These are phyloP conservation scores for Floccularia luteovirens DNA, from an alignment of 768 basidiomycete genomes.

Conservation along the genomic window DNA sequence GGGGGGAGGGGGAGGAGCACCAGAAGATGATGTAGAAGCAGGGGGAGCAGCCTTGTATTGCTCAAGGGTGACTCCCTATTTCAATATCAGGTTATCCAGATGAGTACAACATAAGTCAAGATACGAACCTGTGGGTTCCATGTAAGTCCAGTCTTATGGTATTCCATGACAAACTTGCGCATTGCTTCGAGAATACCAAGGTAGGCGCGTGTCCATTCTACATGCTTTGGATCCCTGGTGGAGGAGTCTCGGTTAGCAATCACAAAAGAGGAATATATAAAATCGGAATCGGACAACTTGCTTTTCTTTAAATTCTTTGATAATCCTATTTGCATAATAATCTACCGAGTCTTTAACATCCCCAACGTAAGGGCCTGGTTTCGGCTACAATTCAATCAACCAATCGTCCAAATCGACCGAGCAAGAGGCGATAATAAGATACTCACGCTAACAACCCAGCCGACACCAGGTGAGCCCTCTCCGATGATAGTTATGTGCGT, in stretches of 20 bases:
- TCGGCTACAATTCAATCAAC: conserved; percentile 42
- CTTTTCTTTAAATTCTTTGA: conserved; percentile 94
- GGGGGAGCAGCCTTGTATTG: conserved; percentile 37
- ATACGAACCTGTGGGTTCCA: conserved; percentile 79
- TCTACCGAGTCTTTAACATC: conserved; percentile 81
- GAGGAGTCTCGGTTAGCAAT: conserved; percentile 2
- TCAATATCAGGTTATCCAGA: conserved; percentile 2
- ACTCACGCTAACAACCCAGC: conserved; percentile 84
- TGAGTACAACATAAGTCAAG: conserved; percentile 2
- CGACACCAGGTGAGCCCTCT: conserved; percentile 75
- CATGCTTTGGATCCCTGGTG: conserved; percentile 73
- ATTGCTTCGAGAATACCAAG: conserved; percentile 66
- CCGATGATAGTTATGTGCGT: conserved; percentile 76
- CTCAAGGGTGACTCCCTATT: conserved; percentile 49
- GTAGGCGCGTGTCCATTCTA: conserved; percentile 82
- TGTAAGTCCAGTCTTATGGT: conserved; percentile 76
- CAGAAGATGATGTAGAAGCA: conserved; percentile 13
- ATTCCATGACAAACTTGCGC: conserved; percentile 76
- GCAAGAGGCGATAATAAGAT: neutral
- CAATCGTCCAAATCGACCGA: too few species aligned
- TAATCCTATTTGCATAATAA: conserved; percentile 86
- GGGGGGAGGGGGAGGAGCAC: conserved; percentile 46
- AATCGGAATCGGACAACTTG: conserved; percentile 25
- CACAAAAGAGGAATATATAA: conserved; percentile 1
- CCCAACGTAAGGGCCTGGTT: conserved; percentile 72